phyloP scores from a whole-genome alignment of 164 flowering plant species.

The Magnolia changhungtana region DNA sequence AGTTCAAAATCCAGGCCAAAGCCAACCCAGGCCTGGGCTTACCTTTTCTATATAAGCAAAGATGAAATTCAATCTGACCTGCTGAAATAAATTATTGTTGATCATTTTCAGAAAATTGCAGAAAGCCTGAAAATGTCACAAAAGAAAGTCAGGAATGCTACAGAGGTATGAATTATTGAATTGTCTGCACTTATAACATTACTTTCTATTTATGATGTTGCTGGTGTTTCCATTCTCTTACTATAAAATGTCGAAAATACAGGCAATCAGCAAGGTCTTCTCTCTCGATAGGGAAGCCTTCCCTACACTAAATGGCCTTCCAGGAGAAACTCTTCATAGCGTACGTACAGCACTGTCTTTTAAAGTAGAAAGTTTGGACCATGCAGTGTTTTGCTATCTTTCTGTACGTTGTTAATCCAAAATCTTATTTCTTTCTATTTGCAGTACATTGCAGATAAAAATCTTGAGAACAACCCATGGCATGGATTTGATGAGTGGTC shows the following conservation, averaged over 20 bases:
- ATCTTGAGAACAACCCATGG: slow-evolving; percentile 86
- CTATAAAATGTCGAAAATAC: slow-evolving; percentile 12
- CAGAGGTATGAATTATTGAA: slow-evolving; percentile 55
- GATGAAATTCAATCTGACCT: slow-evolving; percentile 2
- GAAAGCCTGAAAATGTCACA: slow-evolving; percentile 76
- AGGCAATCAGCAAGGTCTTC: slow-evolving; percentile 73
- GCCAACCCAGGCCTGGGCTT: no score
- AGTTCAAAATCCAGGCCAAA: no score
- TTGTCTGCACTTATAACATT: neutral
- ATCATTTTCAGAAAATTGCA: slow-evolving; percentile 70
- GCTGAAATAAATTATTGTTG: slow-evolving; percentile 6
- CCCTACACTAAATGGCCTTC: slow-evolving; percentile 82
- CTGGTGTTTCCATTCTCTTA: slow-evolving; percentile 13
- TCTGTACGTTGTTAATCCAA: neutral
- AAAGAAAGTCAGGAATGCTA: slow-evolving; percentile 87
- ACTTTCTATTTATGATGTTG: neutral
- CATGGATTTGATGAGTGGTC: slow-evolving; percentile 82
- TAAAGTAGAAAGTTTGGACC: slow-evolving; percentile 2
- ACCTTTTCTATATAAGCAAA: neutral
- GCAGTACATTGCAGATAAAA: slow-evolving; percentile 87
- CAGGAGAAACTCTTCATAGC: slow-evolving; percentile 94
- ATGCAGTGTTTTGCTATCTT: neutral
- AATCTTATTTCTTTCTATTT: slow-evolving; percentile 12
- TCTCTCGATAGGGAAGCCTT: slow-evolving; percentile 91
- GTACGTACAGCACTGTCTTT: slow-evolving; percentile 39